These are phyloP conservation scores for Fusarium sp. DNA, from an alignment of 2,329 filamentous ascomycete species.

Conservation along the genomic window DNA sequence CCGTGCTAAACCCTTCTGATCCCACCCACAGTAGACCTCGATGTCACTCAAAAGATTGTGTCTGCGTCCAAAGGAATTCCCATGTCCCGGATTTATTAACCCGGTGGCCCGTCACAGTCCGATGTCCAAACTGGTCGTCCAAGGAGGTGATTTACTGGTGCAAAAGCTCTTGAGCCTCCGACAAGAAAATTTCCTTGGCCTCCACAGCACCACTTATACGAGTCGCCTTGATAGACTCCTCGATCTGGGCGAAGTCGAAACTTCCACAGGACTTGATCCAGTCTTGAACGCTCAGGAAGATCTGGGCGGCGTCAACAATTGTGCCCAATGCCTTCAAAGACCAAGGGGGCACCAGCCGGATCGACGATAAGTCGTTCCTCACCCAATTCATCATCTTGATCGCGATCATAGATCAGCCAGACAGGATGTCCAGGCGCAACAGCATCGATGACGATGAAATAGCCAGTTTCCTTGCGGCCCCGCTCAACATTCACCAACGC, in stretches of 20 bases:
- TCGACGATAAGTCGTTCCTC: background rate
- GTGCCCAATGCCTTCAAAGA: background rate
- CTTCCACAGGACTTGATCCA: background rate
- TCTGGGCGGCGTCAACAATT: background rate
- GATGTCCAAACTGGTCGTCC: background rate
- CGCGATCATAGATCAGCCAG: background rate
- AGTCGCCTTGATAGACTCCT: background rate
- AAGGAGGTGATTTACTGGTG: background rate
- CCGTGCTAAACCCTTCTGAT: background rate
- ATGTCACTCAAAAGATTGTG: background rate
- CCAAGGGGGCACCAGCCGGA: accelerated
- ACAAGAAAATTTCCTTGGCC: accelerated
- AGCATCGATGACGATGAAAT: background rate
- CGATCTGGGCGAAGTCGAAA: background rate
- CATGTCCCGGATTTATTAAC: background rate
- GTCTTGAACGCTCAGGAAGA: background rate
- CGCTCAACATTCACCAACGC: background rate
- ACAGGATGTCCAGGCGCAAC: background rate
- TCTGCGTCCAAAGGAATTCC: background rate
- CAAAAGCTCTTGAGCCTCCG: accelerated
- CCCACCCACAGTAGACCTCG: accelerated
- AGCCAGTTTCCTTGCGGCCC: background rate
- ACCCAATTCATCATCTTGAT: accelerated
- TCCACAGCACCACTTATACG: accelerated
- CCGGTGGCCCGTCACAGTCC: accelerated